Conservation (phyloP, 495 filamentous ascomycete species). For the Penicillium psychrofluorescens region DNA sequence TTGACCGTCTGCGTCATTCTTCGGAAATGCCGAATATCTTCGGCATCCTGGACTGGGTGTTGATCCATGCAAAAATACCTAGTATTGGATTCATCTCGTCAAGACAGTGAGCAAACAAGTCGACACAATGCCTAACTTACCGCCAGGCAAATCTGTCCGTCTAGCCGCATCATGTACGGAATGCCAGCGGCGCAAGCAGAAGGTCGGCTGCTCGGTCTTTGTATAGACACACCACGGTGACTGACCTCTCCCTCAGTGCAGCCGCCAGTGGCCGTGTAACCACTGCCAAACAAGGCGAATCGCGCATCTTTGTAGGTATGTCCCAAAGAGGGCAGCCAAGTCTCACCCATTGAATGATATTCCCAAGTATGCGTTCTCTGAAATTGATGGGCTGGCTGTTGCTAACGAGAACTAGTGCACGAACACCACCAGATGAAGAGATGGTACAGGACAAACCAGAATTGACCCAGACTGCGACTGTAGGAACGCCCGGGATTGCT, state of each 20-base stretch:
- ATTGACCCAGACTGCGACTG: background rate
- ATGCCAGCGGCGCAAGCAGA: slow-evolving; percentile 31
- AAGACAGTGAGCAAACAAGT: background rate
- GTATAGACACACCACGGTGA: background rate
- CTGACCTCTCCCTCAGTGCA: slow-evolving; percentile 20
- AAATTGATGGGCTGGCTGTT: too few species aligned
- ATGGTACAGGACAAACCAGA: background rate
- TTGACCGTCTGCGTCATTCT: too few species aligned
- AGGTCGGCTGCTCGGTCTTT: slow-evolving; percentile 11
- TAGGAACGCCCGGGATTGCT: background rate
- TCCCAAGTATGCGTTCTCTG: too few species aligned
- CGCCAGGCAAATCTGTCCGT: slow-evolving; percentile 7
- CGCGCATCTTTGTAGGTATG: slow-evolving; percentile 23
- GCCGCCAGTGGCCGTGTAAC: slow-evolving; percentile 28
- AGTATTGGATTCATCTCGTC: background rate
- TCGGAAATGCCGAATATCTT: too few species aligned
- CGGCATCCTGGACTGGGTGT: too few species aligned
- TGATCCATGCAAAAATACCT: too few species aligned
- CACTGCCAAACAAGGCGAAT: slow-evolving; percentile 24
- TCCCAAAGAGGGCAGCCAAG: slow-evolving; percentile 5
- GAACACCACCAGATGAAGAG: background rate
- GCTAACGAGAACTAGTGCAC: background rate
- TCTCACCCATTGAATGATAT: background rate
- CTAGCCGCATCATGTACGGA: slow-evolving; percentile 22
- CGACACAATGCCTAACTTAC: slow-evolving; percentile 9